These are phyloP conservation scores for Orbilia javanica DNA, from an alignment of 2,329 filamentous ascomycete species.

Conservation along the genomic window DNA sequence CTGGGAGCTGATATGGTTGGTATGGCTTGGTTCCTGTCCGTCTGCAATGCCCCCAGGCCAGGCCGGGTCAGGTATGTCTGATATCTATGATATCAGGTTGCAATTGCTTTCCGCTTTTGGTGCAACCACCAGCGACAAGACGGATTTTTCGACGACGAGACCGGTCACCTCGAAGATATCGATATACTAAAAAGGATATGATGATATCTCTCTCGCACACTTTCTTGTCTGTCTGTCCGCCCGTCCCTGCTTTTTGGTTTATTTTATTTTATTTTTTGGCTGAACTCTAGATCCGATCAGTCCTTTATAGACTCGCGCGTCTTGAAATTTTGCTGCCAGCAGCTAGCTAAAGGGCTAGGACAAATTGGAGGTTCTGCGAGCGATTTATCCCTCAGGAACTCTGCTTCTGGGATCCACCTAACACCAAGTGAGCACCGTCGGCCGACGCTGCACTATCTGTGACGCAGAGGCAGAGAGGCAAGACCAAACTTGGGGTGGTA, in stretches of 20 bases:
- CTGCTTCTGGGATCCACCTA: slow-evolving; percentile 33
- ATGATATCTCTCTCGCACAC: slow-evolving; percentile 36
- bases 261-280: not conserved
- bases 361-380: slow-evolving; percentile 34
- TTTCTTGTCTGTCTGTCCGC: not conserved
- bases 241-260: not conserved
- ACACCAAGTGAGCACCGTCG: not conserved
- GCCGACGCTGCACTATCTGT: slow-evolving; percentile 32
- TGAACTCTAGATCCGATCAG: not conserved
- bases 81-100: slow-evolving; percentile 41
- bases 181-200: not conserved
- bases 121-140: slow-evolving; percentile 55
- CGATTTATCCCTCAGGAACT: slow-evolving; percentile 57
- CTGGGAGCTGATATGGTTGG: not conserved
- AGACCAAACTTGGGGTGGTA: slow-evolving; percentile 6
- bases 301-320: slow-evolving; percentile 22
- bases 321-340: slow-evolving; percentile 12
- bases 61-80: slow-evolving; percentile 11
- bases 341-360: slow-evolving; percentile 14
- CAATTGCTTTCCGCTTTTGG: slow-evolving; percentile 57
- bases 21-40: slow-evolving; percentile 36
- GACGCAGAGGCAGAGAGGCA: slow-evolving; percentile 34
- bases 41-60: slow-evolving; percentile 29
- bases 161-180: slow-evolving; percentile 7
- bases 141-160: slow-evolving; percentile 45